phyloP scores from a whole-genome alignment of 108 stramenopile species.

The Chaetoceros tenuissimus region DNA sequence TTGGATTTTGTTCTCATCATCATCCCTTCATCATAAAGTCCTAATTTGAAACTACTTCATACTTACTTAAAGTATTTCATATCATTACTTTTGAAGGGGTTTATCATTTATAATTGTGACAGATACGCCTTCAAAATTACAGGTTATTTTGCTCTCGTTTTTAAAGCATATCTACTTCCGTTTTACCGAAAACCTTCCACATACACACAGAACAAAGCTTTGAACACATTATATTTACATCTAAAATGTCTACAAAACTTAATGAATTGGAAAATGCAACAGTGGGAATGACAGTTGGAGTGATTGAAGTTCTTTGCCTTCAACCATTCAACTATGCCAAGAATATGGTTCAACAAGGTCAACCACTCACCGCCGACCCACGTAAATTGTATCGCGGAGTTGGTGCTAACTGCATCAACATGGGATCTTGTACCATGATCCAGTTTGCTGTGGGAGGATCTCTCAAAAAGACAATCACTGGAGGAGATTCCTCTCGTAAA shows the following conservation, averaged over 20 bases:
- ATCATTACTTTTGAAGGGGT: too few relatives aligned
- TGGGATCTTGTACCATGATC: constrained; percentile 92
- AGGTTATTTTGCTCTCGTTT: too few relatives aligned
- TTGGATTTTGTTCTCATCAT: too few relatives aligned
- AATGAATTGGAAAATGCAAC: constrained; percentile 86
- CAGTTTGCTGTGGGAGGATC: constrained; percentile 84
- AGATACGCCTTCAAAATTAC: too few relatives aligned
- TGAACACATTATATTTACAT: constrained; percentile 3
- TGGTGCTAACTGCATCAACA: constrained; percentile 81
- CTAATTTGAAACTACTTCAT: too few relatives aligned
- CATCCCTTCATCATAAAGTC: too few relatives aligned
- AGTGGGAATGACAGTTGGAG: constrained; percentile 89
- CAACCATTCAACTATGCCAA: constrained; percentile 93
- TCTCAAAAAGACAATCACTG: constrained; percentile 52
- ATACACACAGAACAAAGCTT: too few relatives aligned
- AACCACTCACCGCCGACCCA: constrained; percentile 70
- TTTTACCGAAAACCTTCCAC: too few relatives aligned
- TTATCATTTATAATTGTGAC: too few relatives aligned
- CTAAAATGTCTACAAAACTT: constrained; percentile 75
- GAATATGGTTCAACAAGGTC: constrained; percentile 85
- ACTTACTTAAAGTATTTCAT: too few relatives aligned
- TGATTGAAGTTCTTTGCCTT: constrained; percentile 83
- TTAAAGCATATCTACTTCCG: too few relatives aligned
- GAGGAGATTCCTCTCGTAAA: constrained; percentile 30
- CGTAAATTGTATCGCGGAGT: constrained; percentile 81